Conservation (phyloP, 2,329 filamentous ascomycete species). For the Epichloe gansuensis region DNA sequence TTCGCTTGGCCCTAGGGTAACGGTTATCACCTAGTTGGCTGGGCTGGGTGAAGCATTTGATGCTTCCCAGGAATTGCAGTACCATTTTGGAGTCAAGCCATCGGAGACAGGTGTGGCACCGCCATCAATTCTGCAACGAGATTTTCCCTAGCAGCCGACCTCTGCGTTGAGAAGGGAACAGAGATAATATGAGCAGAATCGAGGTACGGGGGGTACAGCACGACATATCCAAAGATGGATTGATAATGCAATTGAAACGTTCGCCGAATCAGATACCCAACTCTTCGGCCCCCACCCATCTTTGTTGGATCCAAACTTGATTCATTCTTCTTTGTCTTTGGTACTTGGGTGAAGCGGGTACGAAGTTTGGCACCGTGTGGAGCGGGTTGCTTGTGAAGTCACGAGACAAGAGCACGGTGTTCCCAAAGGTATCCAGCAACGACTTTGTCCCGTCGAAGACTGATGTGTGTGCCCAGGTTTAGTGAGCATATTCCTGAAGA, state of each 20-base stretch:
- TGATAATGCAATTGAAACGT: not conserved
- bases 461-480: no score
- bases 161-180: not conserved
- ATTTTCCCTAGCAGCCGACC: not conserved
- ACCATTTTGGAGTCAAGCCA: no score
- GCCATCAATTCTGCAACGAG: no score
- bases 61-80: no score
- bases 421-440: not conserved
- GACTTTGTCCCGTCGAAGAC: no score
- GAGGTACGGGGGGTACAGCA: no score
- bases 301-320: not conserved
- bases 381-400: conserved; percentile 3
- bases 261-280: not conserved
- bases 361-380: conserved; percentile 24
- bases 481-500: not conserved
- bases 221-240: not conserved
- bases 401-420: conserved; percentile 3
- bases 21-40: no score
- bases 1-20: no score
- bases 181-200: not conserved
- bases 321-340: not conserved
- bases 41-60: no score
- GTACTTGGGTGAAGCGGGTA: conserved; percentile 8
- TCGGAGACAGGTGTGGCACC: no score
- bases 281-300: not conserved